A percentile compares a stretch with the other conserved stretches of the same genome.
Evolutionary conservation across 352 stramenopile species (phyloP).

Genomic region (Pythium phragmiticola): DNA sequence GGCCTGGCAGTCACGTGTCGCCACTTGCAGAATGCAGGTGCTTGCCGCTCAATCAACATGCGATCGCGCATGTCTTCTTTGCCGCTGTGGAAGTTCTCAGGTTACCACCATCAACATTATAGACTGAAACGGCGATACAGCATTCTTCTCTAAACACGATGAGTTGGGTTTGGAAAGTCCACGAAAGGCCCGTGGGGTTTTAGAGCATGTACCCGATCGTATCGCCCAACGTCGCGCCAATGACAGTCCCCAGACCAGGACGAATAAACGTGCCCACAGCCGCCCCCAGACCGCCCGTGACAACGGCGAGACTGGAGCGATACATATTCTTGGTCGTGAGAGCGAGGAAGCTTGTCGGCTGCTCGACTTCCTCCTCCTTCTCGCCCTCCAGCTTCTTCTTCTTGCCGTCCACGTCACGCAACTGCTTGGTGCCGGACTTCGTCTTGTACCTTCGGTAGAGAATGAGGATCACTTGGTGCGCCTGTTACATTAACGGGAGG

Average conservation of each 20-base stretch:
- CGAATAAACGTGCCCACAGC: constrained; percentile 70
- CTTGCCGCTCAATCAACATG: background rate
- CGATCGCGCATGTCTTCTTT: no score
- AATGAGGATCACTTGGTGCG: constrained; percentile 67
- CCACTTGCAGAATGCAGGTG: background rate
- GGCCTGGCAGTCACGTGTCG: background rate
- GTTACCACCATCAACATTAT: background rate
- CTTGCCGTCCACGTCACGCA: constrained; percentile 30
- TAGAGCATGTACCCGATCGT: constrained; percentile 80
- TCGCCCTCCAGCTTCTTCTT: constrained; percentile 17
- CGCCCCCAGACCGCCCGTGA: constrained; percentile 66
- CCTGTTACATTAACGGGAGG: constrained; percentile 32
- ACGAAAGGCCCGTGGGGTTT: background rate
- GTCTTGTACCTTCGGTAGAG: constrained; percentile 63
- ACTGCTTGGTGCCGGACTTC: constrained; percentile 17
- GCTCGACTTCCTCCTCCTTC: constrained; percentile 7
- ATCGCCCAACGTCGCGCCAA: constrained; percentile 76
- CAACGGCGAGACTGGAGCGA: constrained; percentile 60
- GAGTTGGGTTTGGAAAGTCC: background rate
- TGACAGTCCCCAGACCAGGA: constrained; percentile 73
- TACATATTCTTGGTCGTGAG: constrained; percentile 58
- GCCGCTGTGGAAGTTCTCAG: background rate
- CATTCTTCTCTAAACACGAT: background rate
- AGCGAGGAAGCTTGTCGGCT: constrained; percentile 36
- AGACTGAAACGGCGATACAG: background rate